These are phyloP conservation scores for Vitis riparia DNA, from an alignment of 164 flowering plant genomes.

Conservation along the genomic window DNA sequence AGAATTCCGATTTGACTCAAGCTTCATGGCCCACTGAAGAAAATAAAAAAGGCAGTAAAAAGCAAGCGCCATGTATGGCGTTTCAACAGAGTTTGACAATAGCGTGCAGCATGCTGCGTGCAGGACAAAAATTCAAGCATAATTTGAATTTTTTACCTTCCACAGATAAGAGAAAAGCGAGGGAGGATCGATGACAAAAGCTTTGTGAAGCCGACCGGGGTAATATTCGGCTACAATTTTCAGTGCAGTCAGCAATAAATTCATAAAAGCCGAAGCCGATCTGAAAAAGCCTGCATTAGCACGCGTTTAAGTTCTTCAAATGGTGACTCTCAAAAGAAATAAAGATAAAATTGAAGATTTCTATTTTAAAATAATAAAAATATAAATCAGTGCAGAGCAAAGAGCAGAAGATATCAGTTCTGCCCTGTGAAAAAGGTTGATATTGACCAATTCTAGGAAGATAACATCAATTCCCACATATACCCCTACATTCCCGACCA, in stretches of 20 bases:
- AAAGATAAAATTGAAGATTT: background rate
- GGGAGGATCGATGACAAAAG: slow-evolving; percentile 93
- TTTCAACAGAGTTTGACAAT: background rate
- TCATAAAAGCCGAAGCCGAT: slow-evolving; percentile 96
- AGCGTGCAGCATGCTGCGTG: background rate
- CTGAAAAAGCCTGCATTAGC: slow-evolving; percentile 89
- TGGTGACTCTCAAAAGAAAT: background rate
- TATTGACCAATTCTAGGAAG: slow-evolving; percentile 26
- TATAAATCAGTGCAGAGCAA: background rate
- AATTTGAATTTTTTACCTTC: slow-evolving; percentile 67
- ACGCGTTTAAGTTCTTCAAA: background rate
- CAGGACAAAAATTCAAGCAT: background rate
- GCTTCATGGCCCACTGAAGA: background rate
- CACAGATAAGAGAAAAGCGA: slow-evolving; percentile 88
- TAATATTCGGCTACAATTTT: slow-evolving; percentile 82
- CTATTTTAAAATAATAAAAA: background rate
- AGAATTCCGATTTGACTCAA: background rate
- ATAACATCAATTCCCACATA: slow-evolving; percentile 22
- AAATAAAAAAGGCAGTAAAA: background rate
- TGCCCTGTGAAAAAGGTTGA: slow-evolving; percentile 6
- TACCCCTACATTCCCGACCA: slow-evolving; percentile 31
- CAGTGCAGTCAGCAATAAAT: slow-evolving; percentile 66
- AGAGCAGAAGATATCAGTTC: slow-evolving; percentile 12
- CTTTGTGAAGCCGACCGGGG: slow-evolving; percentile 76
- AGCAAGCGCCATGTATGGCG: background rate